Evolutionary conservation across 306 rosid genomes (phyloP).

Genomic region (Cicer arietinum): DNA sequence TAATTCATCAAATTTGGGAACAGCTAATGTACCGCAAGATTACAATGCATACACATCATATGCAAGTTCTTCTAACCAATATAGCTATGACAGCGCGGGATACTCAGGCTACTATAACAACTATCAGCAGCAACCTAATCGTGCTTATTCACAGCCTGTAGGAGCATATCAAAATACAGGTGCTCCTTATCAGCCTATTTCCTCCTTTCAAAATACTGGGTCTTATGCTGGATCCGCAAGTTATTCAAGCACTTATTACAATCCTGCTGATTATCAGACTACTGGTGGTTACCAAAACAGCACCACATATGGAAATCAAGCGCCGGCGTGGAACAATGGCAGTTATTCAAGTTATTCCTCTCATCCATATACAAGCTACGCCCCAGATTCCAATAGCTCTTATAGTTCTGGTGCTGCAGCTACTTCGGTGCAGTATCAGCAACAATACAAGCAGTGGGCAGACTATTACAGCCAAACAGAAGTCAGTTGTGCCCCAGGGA

Average conservation of each 20-base stretch:
- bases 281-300: conserved; percentile 86
- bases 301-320: conserved; percentile 76
- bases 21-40: conserved; percentile 86
- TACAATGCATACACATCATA: conserved; percentile 84
- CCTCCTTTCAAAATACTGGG: conserved; percentile 99
- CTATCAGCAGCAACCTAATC: conserved; percentile 93
- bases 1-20: conserved; percentile 88
- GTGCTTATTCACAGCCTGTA: conserved; percentile 90
- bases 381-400: conserved; percentile 68
- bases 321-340: conserved; percentile 77
- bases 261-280: conserved; percentile 99
- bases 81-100: conserved; percentile 92
- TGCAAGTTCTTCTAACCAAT: conserved; percentile 78
- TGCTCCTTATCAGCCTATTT: conserved; percentile 99
- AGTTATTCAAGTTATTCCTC: conserved; percentile 74
- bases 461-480: conserved; percentile 94
- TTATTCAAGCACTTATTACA: conserved; percentile 99
- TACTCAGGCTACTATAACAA: conserved; percentile 79
- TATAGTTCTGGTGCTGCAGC: conserved; percentile 70
- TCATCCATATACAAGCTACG: conserved; percentile 74
- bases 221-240: conserved; percentile 98
- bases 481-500: conserved; percentile 99
- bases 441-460: conserved; percentile 87
- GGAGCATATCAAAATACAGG: conserved; percentile 99
- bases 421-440: conserved; percentile 73